Conservation (phyloP, 2,329 filamentous ascomycete species). For the Cryphonectria parasitica region DNA sequence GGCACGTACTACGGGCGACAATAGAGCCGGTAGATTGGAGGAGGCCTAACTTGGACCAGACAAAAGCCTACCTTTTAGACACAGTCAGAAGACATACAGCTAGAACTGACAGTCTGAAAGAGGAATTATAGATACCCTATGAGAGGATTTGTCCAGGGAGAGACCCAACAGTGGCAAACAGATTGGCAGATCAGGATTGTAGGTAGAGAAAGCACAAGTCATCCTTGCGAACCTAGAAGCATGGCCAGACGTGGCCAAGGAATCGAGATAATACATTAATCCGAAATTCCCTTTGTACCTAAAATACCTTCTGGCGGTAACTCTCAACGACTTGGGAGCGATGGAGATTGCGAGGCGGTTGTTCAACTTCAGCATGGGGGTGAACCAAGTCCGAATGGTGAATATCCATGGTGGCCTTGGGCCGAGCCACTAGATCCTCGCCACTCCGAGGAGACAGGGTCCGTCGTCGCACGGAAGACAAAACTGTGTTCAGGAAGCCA, state of each 20-base stretch:
- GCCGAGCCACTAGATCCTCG: neutral
- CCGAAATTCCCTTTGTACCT: no score
- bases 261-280: neutral
- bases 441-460: neutral
- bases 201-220: neutral
- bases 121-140: neutral
- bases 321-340: neutral
- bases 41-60: neutral
- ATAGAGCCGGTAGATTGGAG: neutral
- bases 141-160: neutral
- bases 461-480: neutral
- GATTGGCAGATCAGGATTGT: neutral
- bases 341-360: neutral
- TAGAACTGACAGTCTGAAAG: neutral
- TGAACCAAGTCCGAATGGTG: neutral
- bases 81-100: neutral
- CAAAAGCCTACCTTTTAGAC: neutral
- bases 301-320: neutral
- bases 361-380: neutral
- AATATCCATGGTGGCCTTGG: neutral
- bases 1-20: constrained; percentile 1
- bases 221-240: neutral
- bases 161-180: neutral
- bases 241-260: neutral
- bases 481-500: neutral